These are phyloP conservation scores for Sporothrix pseudoabietina DNA, from an alignment of 2,329 filamentous ascomycete genomes.

Conservation along the genomic window DNA sequence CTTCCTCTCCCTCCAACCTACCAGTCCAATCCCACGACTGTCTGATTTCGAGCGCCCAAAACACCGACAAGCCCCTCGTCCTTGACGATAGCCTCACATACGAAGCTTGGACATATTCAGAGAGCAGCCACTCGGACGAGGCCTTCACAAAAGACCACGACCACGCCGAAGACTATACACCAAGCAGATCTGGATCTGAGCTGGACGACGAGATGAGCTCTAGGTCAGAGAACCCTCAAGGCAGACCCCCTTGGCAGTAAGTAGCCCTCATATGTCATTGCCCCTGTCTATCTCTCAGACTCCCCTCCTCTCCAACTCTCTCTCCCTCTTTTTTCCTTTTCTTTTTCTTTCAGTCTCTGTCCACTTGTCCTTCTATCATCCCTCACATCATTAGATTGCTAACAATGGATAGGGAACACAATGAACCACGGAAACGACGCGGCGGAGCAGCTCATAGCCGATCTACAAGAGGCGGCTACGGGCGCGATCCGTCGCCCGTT, in stretches of 20 bases:
- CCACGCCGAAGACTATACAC: background rate
- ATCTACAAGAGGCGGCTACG: background rate
- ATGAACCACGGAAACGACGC: background rate
- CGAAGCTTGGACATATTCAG: background rate
- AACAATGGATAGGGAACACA: background rate
- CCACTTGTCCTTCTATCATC: background rate
- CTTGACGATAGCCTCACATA: background rate
- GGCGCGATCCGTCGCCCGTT: background rate
- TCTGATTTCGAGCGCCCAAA: background rate
- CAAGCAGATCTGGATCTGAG: background rate
- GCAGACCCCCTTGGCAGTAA: constrained; percentile 3
- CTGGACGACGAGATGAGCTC: background rate
- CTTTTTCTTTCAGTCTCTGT: background rate
- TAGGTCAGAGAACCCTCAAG: background rate
- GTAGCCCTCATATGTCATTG: background rate
- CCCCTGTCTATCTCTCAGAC: background rate
- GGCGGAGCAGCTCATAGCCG: background rate
- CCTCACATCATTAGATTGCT: background rate
- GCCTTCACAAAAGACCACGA: background rate
- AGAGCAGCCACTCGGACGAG: background rate
- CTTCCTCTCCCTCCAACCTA: background rate
- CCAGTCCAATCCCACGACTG: background rate
- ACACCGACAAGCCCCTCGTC: background rate
- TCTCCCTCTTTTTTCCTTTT: too few species aligned
- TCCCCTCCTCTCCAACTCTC: too few species aligned